Conservation (phyloP, 208 protist species). For the Trypanosoma conorhini region DNA sequence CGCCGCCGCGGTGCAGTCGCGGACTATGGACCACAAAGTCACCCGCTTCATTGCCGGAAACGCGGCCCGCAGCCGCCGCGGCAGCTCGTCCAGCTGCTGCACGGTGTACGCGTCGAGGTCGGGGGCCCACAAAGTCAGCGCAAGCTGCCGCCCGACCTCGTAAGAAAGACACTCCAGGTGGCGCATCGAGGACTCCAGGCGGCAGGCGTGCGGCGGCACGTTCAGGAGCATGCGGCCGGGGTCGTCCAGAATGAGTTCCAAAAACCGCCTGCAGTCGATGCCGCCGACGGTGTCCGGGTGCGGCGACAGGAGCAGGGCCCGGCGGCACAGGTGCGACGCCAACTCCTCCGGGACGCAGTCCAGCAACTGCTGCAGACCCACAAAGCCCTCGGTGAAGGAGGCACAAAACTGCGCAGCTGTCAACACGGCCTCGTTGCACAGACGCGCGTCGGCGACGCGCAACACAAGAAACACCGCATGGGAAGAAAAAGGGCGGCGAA, state of each 20-base stretch:
- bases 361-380: not conserved
- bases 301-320: slow-evolving; percentile 10
- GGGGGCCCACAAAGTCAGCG: not conserved
- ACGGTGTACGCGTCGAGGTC: not conserved
- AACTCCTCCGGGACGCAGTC: not conserved
- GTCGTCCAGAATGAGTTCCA: not conserved
- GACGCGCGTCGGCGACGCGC: not conserved
- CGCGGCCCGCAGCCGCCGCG: not conserved
- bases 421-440: not conserved
- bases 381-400: not conserved
- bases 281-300: not conserved
- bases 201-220: not conserved
- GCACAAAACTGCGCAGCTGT: slow-evolving; percentile 1
- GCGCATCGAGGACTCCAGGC: slow-evolving; percentile 14
- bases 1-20: slow-evolving; percentile 11
- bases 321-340: slow-evolving; percentile 1
- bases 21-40: not conserved
- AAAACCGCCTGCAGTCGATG: slow-evolving; percentile 11
- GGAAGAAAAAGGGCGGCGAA: not conserved
- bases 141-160: slow-evolving; percentile 3
- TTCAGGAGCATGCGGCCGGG: not conserved
- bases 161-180: slow-evolving; percentile 4
- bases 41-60: slow-evolving; percentile 7
- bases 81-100: slow-evolving; percentile 6
- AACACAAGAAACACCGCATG: slow-evolving; percentile 5